phyloP scores from a whole-genome alignment of 192 early-diverging fungal species.

The Entomortierella lignicola region DNA sequence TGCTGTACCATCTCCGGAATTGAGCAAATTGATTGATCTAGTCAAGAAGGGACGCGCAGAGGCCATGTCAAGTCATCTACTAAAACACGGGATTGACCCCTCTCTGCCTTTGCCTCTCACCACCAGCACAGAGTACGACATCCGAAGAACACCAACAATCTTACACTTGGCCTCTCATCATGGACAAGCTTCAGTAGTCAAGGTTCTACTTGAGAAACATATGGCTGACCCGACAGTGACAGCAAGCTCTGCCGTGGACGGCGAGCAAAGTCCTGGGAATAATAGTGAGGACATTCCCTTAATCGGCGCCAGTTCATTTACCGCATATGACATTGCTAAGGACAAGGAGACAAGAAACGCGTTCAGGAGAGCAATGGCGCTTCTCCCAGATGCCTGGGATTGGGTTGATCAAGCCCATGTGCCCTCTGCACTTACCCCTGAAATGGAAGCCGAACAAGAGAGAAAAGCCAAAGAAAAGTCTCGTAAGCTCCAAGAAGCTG shows the following conservation, averaged over 20 bases:
- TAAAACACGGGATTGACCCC: slow-evolving; percentile 60
- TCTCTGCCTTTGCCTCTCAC: slow-evolving; percentile 42
- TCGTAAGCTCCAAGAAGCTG: slow-evolving; percentile 65
- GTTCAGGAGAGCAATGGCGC: slow-evolving; percentile 76
- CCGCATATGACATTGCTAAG: slow-evolving; percentile 78
- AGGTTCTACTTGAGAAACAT: slow-evolving; percentile 67
- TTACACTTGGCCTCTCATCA: slow-evolving; percentile 81
- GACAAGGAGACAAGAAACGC: slow-evolving; percentile 78
- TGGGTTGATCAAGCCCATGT: slow-evolving; percentile 69
- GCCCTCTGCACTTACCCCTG: slow-evolving; percentile 77
- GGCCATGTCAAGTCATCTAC: slow-evolving; percentile 65
- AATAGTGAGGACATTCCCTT: not conserved
- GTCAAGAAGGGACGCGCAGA: slow-evolving; percentile 72
- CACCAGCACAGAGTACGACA: slow-evolving; percentile 53
- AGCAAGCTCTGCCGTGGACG: slow-evolving; percentile 4
- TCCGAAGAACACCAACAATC: slow-evolving; percentile 64
- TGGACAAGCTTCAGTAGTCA: slow-evolving; percentile 70
- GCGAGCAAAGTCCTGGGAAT: not conserved
- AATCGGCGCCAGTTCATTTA: slow-evolving; percentile 41
- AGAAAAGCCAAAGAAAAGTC: slow-evolving; percentile 71
- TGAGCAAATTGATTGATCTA: slow-evolving; percentile 68
- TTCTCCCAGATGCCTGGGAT: slow-evolving; percentile 72
- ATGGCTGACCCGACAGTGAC: slow-evolving; percentile 82
- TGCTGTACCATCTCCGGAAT: slow-evolving; percentile 33
- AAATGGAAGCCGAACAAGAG: slow-evolving; percentile 75